Evolutionary conservation across 305 asterid genomes (phyloP), one percentile per base, ranked within the genome.

Genomic region (Plantago rigida): DNA sequence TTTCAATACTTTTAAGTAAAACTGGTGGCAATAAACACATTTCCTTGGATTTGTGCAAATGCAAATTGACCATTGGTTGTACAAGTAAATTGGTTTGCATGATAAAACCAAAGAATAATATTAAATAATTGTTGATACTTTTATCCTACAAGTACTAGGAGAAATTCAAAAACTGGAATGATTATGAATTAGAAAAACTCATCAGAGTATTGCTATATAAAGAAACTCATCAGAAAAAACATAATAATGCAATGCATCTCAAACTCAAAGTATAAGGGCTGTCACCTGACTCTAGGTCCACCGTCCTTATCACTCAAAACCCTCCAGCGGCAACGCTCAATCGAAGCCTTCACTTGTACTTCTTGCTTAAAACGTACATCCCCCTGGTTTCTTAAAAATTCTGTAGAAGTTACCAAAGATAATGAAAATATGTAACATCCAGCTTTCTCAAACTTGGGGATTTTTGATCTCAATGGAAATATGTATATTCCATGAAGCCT

Each of bases 401-500:
- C 46, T 2, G 12, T 31, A 19, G 11, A 41, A 75, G 73, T 80
- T 79, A 87, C 94, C 81, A 82, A 75, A 56, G 78, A 77, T 62
- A 85, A 79, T 47, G 67, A 70, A 69, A 83, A 77, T 10, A 64
- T 71, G 50, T 74, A 73, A 29, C 59, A 22, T 15, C 94, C 94
- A 63, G 93, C 84, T 66, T 73, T 72, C 68, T 73, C 67, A 67
- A 83, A 22, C 31, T 13, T 3, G 3, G 75, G 78, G 4, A 12
- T 7, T 51, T 68, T 77, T 42, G n/a, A 5, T 69, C 62, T 60
- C 71, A 82, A 48, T 2, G 72, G 71, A 55, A 81, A 73, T 22
- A 82, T 10, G 57, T 81, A 87, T 19, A 85, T 47, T 51, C 96
- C 93, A 51, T 71, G 70, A 53, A 74, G 56, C 57, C 74, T 86